phyloP scores from a whole-genome alignment of 345 rosid genomes.

The Laguncularia racemosa region DNA sequence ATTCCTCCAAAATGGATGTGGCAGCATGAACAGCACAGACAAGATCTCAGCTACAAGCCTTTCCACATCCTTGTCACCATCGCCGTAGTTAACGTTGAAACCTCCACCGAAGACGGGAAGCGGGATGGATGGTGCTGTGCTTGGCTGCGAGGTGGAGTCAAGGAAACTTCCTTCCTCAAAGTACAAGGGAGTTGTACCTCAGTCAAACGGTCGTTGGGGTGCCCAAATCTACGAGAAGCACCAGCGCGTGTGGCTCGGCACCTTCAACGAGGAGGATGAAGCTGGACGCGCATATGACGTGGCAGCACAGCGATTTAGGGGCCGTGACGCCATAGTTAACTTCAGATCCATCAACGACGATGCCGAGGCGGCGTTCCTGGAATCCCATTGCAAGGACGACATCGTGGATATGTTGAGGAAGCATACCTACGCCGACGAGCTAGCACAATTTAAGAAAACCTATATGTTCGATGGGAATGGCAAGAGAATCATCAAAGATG shows the following conservation, averaged over 20 bases:
- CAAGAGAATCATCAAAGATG: neutral
- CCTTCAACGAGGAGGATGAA: conserved; percentile 45
- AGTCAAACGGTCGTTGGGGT: conserved; percentile 55
- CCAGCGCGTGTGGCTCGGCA: conserved; percentile 53
- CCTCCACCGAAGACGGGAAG: conserved; percentile 14
- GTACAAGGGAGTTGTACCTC: conserved; percentile 51
- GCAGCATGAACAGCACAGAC: conserved; percentile 20
- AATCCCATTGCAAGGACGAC: conserved; percentile 42
- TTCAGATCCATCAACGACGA: conserved; percentile 19
- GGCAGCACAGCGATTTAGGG: conserved; percentile 45
- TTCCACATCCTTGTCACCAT: conserved; percentile 9
- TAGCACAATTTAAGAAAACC: conserved; percentile 33
- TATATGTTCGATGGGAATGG: neutral
- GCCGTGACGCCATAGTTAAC: conserved; percentile 46
- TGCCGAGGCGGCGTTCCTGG: conserved; percentile 30
- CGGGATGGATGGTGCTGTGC: conserved; percentile 9
- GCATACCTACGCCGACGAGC: conserved; percentile 44
- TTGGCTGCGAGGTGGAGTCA: conserved; percentile 16
- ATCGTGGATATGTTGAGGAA: conserved; percentile 56
- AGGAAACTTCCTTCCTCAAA: conserved; percentile 25
- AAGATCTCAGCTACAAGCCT: conserved; percentile 23
- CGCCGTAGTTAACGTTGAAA: neutral
- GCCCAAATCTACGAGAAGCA: conserved; percentile 59
- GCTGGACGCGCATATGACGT: conserved; percentile 47
- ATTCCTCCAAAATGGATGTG: neutral